Conservation (phyloP, 805 yeast genomes). For the Sungouiozyma intestinalis region DNA sequence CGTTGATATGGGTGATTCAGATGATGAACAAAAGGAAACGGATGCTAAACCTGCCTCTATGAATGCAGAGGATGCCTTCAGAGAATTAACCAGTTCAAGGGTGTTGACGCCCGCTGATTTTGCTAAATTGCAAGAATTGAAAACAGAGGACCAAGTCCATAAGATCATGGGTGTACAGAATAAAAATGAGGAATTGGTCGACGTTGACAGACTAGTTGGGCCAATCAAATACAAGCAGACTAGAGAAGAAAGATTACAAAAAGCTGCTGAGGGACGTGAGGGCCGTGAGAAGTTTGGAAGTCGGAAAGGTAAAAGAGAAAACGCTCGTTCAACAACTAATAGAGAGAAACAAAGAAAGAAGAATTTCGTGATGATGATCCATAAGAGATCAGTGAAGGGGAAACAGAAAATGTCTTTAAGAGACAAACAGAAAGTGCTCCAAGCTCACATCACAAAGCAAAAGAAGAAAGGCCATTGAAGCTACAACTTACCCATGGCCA, state of each 20-base stretch:
- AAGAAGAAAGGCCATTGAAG: constrained; percentile 74
- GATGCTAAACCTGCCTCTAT: constrained; percentile 22
- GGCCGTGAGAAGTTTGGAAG: constrained; percentile 89
- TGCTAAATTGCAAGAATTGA: constrained; percentile 85
- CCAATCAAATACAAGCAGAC: constrained; percentile 65
- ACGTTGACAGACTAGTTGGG: constrained; percentile 67
- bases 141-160: constrained; percentile 75
- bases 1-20: constrained; percentile 42
- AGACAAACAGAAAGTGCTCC: constrained; percentile 77
- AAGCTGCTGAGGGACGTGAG: constrained; percentile 82
- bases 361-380: constrained; percentile 98
- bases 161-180: constrained; percentile 51
- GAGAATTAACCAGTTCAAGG: constrained; percentile 56
- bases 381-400: constrained; percentile 88
- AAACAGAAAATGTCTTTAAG: constrained; percentile 82
- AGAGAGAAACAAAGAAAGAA: constrained; percentile 94
- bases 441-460: constrained; percentile 82
- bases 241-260: constrained; percentile 84
- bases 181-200: constrained; percentile 75
- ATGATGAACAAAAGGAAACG: constrained; percentile 28
- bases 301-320: constrained; percentile 66
- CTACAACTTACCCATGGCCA: no score
- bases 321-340: constrained; percentile 83
- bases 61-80: constrained; percentile 33
- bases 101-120: constrained; percentile 96